phyloP scores from a whole-genome alignment of 257 asterid genomes.

The Anisodus tanguticus region DNA sequence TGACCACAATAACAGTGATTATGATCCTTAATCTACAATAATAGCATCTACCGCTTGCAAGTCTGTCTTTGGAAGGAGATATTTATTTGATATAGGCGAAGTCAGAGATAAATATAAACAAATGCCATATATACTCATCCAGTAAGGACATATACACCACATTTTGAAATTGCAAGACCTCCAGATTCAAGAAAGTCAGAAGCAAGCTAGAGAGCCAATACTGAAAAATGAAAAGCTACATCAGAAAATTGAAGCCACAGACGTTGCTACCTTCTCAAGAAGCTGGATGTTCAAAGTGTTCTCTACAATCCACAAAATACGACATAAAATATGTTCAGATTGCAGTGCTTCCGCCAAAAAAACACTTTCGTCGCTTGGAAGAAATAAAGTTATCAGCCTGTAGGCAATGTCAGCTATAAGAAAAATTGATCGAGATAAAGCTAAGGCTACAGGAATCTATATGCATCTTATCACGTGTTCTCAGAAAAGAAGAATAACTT shows the following conservation, averaged over 20 bases:
- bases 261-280: slow-evolving; percentile 64
- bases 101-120: slow-evolving; percentile 1
- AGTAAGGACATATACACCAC: neutral
- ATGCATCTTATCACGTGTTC: slow-evolving; percentile 21
- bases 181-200: slow-evolving; percentile 26
- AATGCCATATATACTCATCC: neutral
- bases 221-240: slow-evolving; percentile 13
- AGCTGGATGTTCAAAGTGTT: slow-evolving; percentile 76
- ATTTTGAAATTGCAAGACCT: neutral
- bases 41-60: neutral
- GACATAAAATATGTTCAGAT: slow-evolving; percentile 66
- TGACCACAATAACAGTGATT: neutral
- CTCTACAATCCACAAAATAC: slow-evolving; percentile 83
- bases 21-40: neutral
- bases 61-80: neutral
- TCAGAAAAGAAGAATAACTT: neutral
- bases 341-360: slow-evolving; percentile 74
- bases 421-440: slow-evolving; percentile 31
- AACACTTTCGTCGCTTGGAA: slow-evolving; percentile 69
- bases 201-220: slow-evolving; percentile 15
- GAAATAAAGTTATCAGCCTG: slow-evolving; percentile 78
- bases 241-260: slow-evolving; percentile 1
- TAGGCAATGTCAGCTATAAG: slow-evolving; percentile 36
- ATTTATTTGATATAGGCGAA: neutral
- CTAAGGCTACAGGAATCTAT: neutral